Evolutionary conservation across 345 rosid genomes (phyloP), one percentile per base, ranked within the genome.

Genomic region (Microthlaspi erraticum): DNA sequence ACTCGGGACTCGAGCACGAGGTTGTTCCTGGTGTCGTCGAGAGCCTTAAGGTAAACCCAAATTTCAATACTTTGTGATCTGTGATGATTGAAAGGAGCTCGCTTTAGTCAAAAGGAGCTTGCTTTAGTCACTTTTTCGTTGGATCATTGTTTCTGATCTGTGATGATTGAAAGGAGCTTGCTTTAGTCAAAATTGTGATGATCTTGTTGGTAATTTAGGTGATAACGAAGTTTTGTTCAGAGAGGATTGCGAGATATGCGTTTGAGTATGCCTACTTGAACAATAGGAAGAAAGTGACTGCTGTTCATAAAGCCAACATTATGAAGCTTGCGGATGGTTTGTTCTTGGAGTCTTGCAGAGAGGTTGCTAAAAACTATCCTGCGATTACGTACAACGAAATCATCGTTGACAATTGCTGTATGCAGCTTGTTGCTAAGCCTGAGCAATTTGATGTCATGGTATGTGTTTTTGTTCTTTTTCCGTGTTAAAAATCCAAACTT

Each of bases 381-480:
- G 93, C 92, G 45, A 94, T 94, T 75, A 81, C 82, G 26, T 94
- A 94, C 82, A 88, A 79, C 19, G 99, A 94, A 62, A 83, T 94
- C 1, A 91, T 94, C 13, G 98, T 94, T 60, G 99, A 91, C 68
- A 93, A 93, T 62, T 93, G 97, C 65, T 93, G 98, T 80, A 93
- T 90, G 98, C 97, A 93, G 80, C 98, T 91, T 66, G 97, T 93
- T 38, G 86, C 97, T 2, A 94, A 87, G 87, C 99, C 99, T 10
- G 99, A 94, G 77, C 99, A 94, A 37, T 94, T 94, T 37, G 99
- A 94, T 83, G 98, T 91, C 77, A 94, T 94, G 98, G 99, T 91
- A 36, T 18, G 43, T 14, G 3, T 11, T 16, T 41, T 41, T 13
- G 2, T 13, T 11, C 16, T 34, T 31, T 33, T 18, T 37, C n/a